phyloP scores from a whole-genome alignment of 2,329 filamentous ascomycete species.

The Xylariaceae sp. region DNA sequence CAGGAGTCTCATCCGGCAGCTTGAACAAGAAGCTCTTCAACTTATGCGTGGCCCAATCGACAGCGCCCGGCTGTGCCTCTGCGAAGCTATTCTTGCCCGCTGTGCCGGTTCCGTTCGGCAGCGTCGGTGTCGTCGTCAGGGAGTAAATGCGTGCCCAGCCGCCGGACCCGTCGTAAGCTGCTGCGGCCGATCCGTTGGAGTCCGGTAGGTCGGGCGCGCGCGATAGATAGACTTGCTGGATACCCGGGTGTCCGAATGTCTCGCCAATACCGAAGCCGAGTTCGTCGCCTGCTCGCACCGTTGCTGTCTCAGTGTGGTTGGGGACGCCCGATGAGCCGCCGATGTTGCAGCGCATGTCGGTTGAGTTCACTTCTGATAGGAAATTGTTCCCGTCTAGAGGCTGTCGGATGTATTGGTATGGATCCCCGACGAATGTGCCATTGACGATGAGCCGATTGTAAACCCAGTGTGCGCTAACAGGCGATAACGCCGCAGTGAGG shows the following conservation, averaged over 20 bases:
- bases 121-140: conserved; percentile 22
- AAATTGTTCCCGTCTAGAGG: conserved; percentile 30
- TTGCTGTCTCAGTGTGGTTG: conserved; percentile 20
- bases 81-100: conserved; percentile 15
- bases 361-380: conserved; percentile 31
- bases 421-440: conserved; percentile 26
- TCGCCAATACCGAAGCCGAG: conserved; percentile 31
- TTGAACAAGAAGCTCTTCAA: conserved; percentile 31
- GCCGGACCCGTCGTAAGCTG: conserved; percentile 29
- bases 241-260: conserved; percentile 34
- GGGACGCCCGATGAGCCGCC: conserved; percentile 8
- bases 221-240: conserved; percentile 33
- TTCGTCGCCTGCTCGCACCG: conserved; percentile 24
- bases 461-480: conserved; percentile 27
- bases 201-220: conserved; percentile 9
- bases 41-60: conserved; percentile 32
- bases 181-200: not conserved
- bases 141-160: conserved; percentile 32
- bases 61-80: conserved; percentile 11
- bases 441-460: conserved; percentile 34
- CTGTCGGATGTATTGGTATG: conserved; percentile 32
- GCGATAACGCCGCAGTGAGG: not conserved
- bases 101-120: conserved; percentile 5
- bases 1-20: conserved; percentile 24
- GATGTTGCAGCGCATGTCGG: conserved; percentile 34